Evolutionary conservation across 371 early-diverging fungal genomes (phyloP).

Genomic region (Lichtheimia ornata): DNA sequence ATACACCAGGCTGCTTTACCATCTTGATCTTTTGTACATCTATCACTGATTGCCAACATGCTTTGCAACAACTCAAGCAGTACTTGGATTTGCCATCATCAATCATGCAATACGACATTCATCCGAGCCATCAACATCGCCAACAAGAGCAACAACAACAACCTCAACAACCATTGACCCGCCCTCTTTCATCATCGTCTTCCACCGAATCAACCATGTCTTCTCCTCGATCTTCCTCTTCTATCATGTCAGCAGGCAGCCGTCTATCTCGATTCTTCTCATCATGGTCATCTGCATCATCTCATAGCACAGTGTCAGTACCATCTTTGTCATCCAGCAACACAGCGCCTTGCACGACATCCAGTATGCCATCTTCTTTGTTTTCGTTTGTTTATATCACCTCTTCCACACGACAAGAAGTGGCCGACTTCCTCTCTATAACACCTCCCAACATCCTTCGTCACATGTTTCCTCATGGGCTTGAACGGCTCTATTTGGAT

Average conservation of each 20-base stretch:
- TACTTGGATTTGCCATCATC: conserved; percentile 30
- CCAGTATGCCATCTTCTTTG: not conserved
- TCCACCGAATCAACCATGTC: not conserved
- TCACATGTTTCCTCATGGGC: conserved; percentile 28
- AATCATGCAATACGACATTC: conserved; percentile 23
- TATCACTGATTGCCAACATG: conserved; percentile 14
- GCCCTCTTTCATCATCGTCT: conserved; percentile 1
- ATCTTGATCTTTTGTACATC: conserved; percentile 37
- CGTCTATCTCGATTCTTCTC: conserved; percentile 13
- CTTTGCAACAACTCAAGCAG: conserved; percentile 13
- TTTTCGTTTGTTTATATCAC: conserved; percentile 13
- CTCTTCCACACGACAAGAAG: conserved; percentile 22
- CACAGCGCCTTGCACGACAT: conserved; percentile 2
- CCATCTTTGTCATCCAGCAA: conserved; percentile 7
- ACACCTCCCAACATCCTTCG: conserved; percentile 24
- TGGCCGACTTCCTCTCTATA: conserved; percentile 14
- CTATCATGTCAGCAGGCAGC: not conserved
- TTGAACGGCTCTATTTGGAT: conserved; percentile 36
- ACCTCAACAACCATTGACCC: not conserved
- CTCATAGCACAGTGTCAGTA: not conserved
- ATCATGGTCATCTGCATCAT: conserved; percentile 3
- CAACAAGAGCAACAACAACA: not conserved
- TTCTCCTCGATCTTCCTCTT: conserved; percentile 1
- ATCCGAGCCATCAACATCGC: not conserved
- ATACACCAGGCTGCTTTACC: conserved; percentile 23